Evolutionary conservation across 2,329 filamentous ascomycete species (phyloP), one percentile per base, ranked within the genome.

Genomic region (Hymenoscyphus infarciens): DNA sequence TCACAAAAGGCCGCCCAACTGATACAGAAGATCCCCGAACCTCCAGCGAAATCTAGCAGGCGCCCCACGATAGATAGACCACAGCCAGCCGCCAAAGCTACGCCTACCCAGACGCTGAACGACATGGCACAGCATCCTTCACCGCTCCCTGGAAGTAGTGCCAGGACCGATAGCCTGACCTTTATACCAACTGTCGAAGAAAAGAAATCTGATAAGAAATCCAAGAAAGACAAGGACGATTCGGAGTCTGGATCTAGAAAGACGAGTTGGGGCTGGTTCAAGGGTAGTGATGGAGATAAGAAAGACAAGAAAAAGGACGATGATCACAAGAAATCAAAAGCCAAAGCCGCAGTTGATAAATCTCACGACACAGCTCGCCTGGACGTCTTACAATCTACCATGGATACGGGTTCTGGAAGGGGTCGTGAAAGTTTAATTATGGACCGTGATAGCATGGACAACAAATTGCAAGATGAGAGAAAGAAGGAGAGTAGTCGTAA

Each of bases 211-310:
- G 90, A 93, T n/a, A 87, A 86, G 74, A 91, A 88, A 69, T 83
- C 85, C 58, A 93, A 89, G 73, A 92, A 90, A 72, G 89, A 92
- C 4, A 86, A 83, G 66, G 74, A 73, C 6, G 81, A 87, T 1
- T 87, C 91, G 55, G 82, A 82, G 58, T 81, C 80, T 2, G 76
- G 80, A 5, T 78, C 81, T 27, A 84, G 88, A 64, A 96, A 95
- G 74, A 93, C 92, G 11, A 90, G 88, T 64, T 90, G 91, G 90
- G 91, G 91, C 68, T 93, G 90, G 89, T 86, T 96, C 74, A 87
- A 87, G 69, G 83, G 93, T 35, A 82, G 83, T 52, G 90, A 94
- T 61, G 89, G 93, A 70, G 85, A 89, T 38, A 89, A 87, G 63
- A 89, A 89, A 68, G 86, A 88, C 67, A 87, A 84, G 72, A 83